Conservation (phyloP, 2,329 filamentous ascomycete genomes). For the Aspergillus ruber region DNA sequence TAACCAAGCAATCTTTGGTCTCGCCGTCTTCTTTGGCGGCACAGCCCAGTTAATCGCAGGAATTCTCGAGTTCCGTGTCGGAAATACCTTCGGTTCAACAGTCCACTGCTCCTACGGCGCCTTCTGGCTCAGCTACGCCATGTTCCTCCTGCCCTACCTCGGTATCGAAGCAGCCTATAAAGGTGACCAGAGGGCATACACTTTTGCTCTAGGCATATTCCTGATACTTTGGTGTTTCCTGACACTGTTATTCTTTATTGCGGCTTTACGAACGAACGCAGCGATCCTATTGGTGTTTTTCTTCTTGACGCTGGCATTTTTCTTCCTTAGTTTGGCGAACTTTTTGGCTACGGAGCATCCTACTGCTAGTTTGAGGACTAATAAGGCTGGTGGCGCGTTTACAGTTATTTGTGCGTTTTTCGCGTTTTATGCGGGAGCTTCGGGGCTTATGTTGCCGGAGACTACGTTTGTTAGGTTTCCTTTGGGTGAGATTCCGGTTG, state of each 20-base stretch:
- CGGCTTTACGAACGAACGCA: constrained; percentile 53
- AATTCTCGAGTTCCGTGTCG: constrained; percentile 43
- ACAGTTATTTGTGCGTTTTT: constrained; percentile 30
- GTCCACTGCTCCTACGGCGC: constrained; percentile 56
- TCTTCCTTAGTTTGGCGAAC: constrained; percentile 51
- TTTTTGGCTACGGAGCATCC: constrained; percentile 39
- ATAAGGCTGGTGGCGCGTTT: constrained; percentile 39
- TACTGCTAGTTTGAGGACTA: constrained; percentile 38
- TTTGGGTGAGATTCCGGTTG: constrained; percentile 25
- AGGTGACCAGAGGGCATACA: constrained; percentile 34
- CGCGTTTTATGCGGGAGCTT: constrained; percentile 38
- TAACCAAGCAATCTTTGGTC: constrained; percentile 19
- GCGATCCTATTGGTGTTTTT: constrained; percentile 54
- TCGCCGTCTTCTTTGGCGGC: constrained; percentile 24
- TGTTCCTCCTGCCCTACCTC: constrained; percentile 49
- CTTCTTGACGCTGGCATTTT: constrained; percentile 53
- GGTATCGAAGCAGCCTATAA: constrained; percentile 46
- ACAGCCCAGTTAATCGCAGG: constrained; percentile 20
- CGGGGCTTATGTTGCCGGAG: constrained; percentile 37
- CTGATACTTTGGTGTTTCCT: constrained; percentile 57
- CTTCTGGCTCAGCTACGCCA: constrained; percentile 57
- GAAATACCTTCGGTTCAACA: constrained; percentile 59
- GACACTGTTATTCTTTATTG: constrained; percentile 50
- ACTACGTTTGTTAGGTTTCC: constrained; percentile 40
- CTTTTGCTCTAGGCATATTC: constrained; percentile 52